These are phyloP conservation scores for Aureobasidium mangrovei DNA, from an alignment of 2,329 filamentous ascomycete species.

Conservation along the genomic window DNA sequence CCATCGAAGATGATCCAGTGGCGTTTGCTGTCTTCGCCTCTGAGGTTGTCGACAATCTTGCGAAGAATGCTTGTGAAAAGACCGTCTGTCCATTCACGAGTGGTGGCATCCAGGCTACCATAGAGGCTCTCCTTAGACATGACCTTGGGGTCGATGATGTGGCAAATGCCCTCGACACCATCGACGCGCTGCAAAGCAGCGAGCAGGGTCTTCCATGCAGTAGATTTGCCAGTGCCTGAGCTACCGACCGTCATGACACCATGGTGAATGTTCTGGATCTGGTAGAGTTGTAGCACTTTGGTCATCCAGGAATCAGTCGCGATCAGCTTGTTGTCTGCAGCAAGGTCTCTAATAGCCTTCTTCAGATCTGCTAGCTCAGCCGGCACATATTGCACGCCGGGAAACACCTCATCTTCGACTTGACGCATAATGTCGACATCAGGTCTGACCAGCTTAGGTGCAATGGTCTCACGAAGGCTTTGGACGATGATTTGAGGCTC, in stretches of 20 bases:
- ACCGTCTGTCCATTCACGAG: conserved; percentile 97
- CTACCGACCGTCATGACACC: conserved; percentile 99
- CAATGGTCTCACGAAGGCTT: conserved; percentile 95
- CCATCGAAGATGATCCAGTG: conserved; percentile 99
- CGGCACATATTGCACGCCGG: conserved; percentile 84
- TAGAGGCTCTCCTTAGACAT: conserved; percentile 99
- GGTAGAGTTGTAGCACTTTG: conserved; percentile 92
- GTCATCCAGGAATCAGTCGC: conserved; percentile 95
- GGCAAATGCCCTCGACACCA: conserved; percentile 83
- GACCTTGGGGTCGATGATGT: conserved; percentile 98
- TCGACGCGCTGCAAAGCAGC: conserved; percentile 88
- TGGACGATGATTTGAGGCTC: conserved; percentile 98
- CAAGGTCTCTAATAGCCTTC: conserved; percentile 71
- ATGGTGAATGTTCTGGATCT: conserved; percentile 96
- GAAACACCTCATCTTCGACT: conserved; percentile 82
- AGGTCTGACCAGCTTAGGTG: conserved; percentile 86
- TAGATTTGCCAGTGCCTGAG: conserved; percentile 94
- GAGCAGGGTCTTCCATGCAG: conserved; percentile 85
- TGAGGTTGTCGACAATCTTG: conserved; percentile 97
- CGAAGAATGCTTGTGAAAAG: conserved; percentile 95
- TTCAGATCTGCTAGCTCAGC: conserved; percentile 75
- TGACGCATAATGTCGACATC: conserved; percentile 82
- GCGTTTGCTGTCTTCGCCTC: conserved; percentile 90
- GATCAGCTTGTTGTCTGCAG: conserved; percentile 75
- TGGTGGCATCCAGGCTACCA: conserved; percentile 90